phyloP scores from a whole-genome alignment of 306 rosid species.

The Senna siamea region DNA sequence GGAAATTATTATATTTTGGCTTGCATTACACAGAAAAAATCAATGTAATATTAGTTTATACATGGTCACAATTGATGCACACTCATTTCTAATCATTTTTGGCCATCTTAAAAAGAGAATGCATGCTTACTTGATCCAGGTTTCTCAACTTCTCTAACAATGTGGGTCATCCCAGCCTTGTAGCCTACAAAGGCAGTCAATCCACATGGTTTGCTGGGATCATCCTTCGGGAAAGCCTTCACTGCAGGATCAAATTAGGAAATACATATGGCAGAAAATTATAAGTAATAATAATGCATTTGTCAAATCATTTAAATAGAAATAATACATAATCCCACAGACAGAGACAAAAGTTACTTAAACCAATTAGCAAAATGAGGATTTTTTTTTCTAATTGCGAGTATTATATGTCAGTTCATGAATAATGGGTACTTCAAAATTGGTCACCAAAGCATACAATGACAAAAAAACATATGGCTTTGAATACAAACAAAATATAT shows the following conservation, averaged over 20 bases:
- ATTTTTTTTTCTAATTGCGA: background rate
- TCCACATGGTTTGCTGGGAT: conserved; percentile 59
- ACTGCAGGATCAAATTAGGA: conserved; percentile 47
- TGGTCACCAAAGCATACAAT: background rate
- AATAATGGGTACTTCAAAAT: background rate
- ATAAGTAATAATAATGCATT: background rate
- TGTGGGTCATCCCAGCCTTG: conserved; percentile 91
- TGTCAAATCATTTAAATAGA: background rate
- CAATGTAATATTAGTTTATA: too few relatives aligned
- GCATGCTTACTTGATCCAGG: conserved; percentile 78
- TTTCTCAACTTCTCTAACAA: conserved; percentile 82
- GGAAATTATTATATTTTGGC: too few relatives aligned
- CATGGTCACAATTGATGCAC: background rate
- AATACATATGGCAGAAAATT: background rate
- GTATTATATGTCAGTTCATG: background rate
- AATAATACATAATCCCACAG: too few relatives aligned
- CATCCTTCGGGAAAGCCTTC: conserved; percentile 80
- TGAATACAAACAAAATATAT: background rate
- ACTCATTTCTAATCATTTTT: background rate
- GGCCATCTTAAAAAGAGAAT: background rate
- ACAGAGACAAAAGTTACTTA: background rate
- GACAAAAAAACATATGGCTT: too few relatives aligned
- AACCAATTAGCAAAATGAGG: background rate
- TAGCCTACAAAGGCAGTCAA: conserved; percentile 82
- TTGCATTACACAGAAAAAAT: too few relatives aligned